These are phyloP conservation scores for Limnomonas spitsbergensis DNA, from an alignment of 139 green algal genomes.

Conservation along the genomic window DNA sequence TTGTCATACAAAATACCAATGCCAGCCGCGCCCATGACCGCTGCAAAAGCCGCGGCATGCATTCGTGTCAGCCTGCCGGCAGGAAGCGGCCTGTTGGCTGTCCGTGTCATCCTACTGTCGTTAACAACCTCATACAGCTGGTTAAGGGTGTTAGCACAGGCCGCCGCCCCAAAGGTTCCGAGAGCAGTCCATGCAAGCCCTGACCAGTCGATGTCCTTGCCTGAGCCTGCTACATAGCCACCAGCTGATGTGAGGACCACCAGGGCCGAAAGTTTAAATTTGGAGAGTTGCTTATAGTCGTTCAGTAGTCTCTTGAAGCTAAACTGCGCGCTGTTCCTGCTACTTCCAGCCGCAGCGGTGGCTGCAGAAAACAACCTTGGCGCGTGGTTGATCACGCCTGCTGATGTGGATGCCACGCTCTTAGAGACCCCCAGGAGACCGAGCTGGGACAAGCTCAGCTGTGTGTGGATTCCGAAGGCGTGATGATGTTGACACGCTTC, in stretches of 20 bases:
- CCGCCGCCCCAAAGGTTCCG: conserved; percentile 81
- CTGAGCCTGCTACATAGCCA: conserved; percentile 83
- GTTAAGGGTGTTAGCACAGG: conserved; percentile 94
- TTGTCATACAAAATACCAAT: conserved; percentile 59
- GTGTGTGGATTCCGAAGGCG: no score
- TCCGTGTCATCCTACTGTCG: conserved; percentile 86
- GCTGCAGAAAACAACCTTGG: no score
- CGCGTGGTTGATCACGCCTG: no score
- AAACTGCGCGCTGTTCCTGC: background rate
- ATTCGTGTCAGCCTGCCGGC: conserved; percentile 61
- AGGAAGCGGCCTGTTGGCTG: conserved; percentile 85
- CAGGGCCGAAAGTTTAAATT: conserved; percentile 80
- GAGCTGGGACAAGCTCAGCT: no score
- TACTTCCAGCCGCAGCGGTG: no score
- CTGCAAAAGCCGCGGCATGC: conserved; percentile 83
- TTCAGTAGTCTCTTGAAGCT: conserved; percentile 34
- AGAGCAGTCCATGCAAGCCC: conserved; percentile 76
- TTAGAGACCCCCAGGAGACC: no score
- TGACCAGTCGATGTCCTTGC: conserved; percentile 59
- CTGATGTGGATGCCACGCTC: no score
- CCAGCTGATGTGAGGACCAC: conserved; percentile 83
- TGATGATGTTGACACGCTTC: no score
- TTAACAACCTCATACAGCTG: conserved; percentile 87
- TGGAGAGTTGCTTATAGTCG: conserved; percentile 85
- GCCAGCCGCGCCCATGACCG: conserved; percentile 60